These are phyloP conservation scores for Boeremia exigua DNA, from an alignment of 2,329 filamentous ascomycete species.

Conservation along the genomic window DNA sequence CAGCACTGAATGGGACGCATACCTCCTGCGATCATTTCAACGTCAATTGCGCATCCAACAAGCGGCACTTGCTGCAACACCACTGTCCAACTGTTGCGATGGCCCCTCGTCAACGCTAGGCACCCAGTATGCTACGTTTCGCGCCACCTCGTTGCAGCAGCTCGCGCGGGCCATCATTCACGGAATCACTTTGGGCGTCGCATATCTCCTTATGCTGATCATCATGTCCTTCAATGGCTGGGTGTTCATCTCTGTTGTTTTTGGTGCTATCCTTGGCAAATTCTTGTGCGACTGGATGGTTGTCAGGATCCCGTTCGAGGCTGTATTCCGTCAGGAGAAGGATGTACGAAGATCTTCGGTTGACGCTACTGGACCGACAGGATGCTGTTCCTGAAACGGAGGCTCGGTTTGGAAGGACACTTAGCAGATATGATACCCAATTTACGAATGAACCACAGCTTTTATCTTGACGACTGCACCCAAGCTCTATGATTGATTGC, in stretches of 20 bases:
- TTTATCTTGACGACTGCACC: too few relatives aligned
- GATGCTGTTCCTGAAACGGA: conserved; percentile 31
- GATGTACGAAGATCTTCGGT: conserved; percentile 29
- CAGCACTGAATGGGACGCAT: conserved; percentile 74
- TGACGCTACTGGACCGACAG: conserved; percentile 36
- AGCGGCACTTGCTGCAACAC: conserved; percentile 24
- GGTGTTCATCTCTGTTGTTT: conserved; percentile 80
- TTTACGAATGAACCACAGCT: background rate
- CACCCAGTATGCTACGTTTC: conserved; percentile 47
- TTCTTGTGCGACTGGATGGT: conserved; percentile 74
- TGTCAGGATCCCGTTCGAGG: conserved; percentile 35
- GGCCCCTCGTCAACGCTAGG: conserved; percentile 28
- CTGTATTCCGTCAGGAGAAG: conserved; percentile 27
- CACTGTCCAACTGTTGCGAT: conserved; percentile 33
- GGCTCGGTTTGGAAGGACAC: background rate
- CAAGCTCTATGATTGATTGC: too few relatives aligned
- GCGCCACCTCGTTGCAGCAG: conserved; percentile 70
- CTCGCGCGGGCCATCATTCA: conserved; percentile 70
- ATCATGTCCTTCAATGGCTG: conserved; percentile 73
- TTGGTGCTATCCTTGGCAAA: conserved; percentile 74
- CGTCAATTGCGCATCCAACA: conserved; percentile 37
- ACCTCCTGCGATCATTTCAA: conserved; percentile 63
- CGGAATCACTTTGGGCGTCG: conserved; percentile 73
- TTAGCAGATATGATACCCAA: conserved; percentile 10
- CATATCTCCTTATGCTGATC: conserved; percentile 79